Evolutionary conservation across 2,329 filamentous ascomycete genomes (phyloP).

Genomic region (Aureobasidium lini): DNA sequence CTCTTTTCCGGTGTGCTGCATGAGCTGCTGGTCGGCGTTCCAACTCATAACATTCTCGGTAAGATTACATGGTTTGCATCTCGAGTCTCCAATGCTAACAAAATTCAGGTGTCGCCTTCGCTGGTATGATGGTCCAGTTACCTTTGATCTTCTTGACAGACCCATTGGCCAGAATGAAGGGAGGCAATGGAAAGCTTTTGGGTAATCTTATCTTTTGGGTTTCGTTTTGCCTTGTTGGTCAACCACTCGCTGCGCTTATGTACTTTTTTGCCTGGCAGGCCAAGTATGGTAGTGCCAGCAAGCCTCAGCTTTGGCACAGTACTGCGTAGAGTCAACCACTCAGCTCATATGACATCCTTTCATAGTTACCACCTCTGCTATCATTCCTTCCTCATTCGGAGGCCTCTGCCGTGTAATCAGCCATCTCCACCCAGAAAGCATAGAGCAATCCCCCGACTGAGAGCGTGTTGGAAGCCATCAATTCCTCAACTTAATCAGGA

Average conservation of each 20-base stretch:
- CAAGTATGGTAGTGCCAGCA: conserved; percentile 62
- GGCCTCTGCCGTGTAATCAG: too few species aligned
- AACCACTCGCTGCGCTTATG: conserved; percentile 82
- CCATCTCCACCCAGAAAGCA: too few species aligned
- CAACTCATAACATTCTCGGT: conserved; percentile 90
- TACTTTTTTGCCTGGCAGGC: conserved; percentile 99
- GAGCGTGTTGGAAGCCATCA: too few species aligned
- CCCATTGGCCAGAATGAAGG: conserved; percentile 69
- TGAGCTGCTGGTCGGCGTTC: conserved; percentile 85
- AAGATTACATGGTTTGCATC: conserved; percentile 22
- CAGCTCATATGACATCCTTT: too few species aligned
- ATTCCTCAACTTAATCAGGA: too few species aligned
- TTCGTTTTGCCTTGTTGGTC: conserved; percentile 89
- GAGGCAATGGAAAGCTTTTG: conserved; percentile 66
- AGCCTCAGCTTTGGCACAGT: conserved; percentile 14
- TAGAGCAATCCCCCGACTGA: too few species aligned
- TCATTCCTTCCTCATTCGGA: too few species aligned
- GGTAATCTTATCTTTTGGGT: conserved; percentile 97
- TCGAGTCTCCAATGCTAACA: neutral
- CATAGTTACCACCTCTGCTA: too few species aligned
- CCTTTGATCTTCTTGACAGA: conserved; percentile 78
- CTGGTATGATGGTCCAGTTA: conserved; percentile 89
- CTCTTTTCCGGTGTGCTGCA: conserved; percentile 81
- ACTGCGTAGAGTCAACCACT: neutral
- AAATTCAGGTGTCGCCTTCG: conserved; percentile 71